Base-by-base conservation (phyloP, 345 rosid species). In the Barbarea vulgaris region DNA sequence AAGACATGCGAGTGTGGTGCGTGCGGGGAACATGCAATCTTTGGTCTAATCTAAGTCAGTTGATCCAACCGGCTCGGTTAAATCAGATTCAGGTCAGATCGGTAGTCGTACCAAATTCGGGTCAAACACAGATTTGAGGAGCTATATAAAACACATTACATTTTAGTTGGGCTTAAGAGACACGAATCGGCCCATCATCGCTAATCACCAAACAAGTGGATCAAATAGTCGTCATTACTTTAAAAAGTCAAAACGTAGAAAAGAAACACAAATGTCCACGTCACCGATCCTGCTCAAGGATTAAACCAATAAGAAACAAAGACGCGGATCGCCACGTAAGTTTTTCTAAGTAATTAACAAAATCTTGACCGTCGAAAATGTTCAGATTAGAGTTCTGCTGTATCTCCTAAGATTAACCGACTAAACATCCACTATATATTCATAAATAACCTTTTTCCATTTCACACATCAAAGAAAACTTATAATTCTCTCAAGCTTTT, bases 191-290 rank as follows among this genome's bases (percentile, higher is more conserved):
- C 65, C 77, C 70, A 22, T n/a, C 4, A 24, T 5, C 13, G 9
- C 5, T 22, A 39, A 22, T 22, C 64, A 58, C 46, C 65, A 34
- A 66, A 65, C 72, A 28, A 37, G 17, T 18, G 24, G 0, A 47
- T 67, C 11, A n/a, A 10, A 37, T 4, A 39, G 25, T 53, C 28
- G 25, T 54, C 37, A 17, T 34, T 7, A 30, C 10, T 15, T n/a
- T n/a, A n/a, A n/a, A n/a, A n/a, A n/a, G n/a, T n/a, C n/a, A 3
- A 10, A 25, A 14, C 33, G 44, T 19, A 2, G n/a, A 10, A 34
- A 77, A 69, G 76, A 76, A 76, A 76, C 75, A 69, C 76, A 77
- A 64, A 54, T 55, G 2, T 44, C 67, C 76, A 70, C 62, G 76
- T 77, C 80, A 70, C 0, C 72, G 13, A 77, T 64, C 72, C 55